Conservation (phyloP, 108 stramenopile genomes). For the Nitzschia inconspicua region DNA sequence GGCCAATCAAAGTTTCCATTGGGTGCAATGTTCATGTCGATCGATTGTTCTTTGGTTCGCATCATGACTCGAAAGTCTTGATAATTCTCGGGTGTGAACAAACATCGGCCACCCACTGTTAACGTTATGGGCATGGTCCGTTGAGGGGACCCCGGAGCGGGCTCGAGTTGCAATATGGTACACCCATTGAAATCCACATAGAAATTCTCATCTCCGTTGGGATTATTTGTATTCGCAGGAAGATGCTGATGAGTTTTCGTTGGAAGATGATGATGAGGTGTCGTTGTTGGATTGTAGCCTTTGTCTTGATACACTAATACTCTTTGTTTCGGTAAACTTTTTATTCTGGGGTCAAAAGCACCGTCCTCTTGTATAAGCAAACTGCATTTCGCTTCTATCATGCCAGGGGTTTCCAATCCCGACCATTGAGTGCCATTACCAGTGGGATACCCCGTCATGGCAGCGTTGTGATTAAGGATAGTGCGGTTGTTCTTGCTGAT, state of each 20-base stretch:
- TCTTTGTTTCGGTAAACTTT: conserved; percentile 42
- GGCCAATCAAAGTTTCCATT: conserved; percentile 69
- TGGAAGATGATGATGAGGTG: neutral
- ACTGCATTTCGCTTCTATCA: conserved; percentile 50
- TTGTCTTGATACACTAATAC: conserved; percentile 57
- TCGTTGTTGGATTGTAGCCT: conserved; percentile 31
- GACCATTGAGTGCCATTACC: conserved; percentile 38
- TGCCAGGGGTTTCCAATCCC: conserved; percentile 52
- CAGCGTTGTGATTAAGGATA: too few relatives aligned
- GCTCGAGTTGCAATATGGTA: conserved; percentile 58
- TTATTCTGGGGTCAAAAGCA: conserved; percentile 38
- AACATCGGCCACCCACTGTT: conserved; percentile 57
- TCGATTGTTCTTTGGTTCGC: conserved; percentile 53
- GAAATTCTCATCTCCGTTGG: conserved; percentile 33
- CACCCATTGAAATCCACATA: conserved; percentile 46
- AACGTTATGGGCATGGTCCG: conserved; percentile 57
- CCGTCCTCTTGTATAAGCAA: conserved; percentile 45
- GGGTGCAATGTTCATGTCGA: conserved; percentile 46
- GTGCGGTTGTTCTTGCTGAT: too few relatives aligned
- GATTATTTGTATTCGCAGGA: too few relatives aligned
- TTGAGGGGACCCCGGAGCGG: conserved; percentile 21
- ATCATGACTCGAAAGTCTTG: conserved; percentile 69
- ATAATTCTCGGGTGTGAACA: conserved; percentile 53
- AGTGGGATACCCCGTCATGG: conserved; percentile 14
- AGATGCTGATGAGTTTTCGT: too few relatives aligned